phyloP scores from a whole-genome alignment of 2,329 filamentous ascomycete species.

The Fonsecaea erecta region DNA sequence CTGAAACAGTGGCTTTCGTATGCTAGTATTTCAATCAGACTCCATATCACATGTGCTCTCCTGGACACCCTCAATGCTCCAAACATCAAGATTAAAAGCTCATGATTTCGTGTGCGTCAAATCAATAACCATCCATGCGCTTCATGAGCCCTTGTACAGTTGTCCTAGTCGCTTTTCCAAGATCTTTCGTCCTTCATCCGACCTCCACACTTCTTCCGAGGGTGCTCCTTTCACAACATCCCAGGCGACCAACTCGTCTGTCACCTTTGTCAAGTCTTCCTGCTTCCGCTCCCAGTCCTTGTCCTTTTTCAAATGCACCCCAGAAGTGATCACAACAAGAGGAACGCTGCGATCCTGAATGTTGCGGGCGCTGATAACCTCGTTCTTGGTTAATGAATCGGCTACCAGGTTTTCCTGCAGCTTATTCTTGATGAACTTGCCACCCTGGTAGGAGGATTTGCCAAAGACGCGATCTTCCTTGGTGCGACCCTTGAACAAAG shows the following conservation, averaged over 20 bases:
- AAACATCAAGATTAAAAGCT: background rate
- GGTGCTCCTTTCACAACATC: slow-evolving; percentile 78
- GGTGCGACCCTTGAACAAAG: slow-evolving; percentile 78
- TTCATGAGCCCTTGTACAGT: slow-evolving; percentile 55
- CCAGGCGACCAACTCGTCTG: slow-evolving; percentile 78
- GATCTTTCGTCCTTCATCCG: slow-evolving; percentile 69
- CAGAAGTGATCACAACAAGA: slow-evolving; percentile 81
- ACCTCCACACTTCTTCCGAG: slow-evolving; percentile 85
- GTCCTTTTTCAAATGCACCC: slow-evolving; percentile 68
- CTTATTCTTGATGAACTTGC: slow-evolving; percentile 85
- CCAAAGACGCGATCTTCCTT: slow-evolving; percentile 86
- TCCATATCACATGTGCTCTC: background rate
- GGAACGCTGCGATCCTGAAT: slow-evolving; percentile 79
- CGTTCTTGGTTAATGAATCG: slow-evolving; percentile 78
- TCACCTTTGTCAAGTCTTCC: slow-evolving; percentile 79
- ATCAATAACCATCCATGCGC: background rate
- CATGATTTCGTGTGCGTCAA: background rate
- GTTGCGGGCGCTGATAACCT: slow-evolving; percentile 75
- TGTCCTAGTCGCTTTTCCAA: slow-evolving; percentile 80
- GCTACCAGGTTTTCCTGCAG: slow-evolving; percentile 92
- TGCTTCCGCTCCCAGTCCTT: slow-evolving; percentile 82
- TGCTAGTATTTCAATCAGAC: background rate
- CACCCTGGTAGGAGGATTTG: slow-evolving; percentile 73
- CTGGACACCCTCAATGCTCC: background rate
- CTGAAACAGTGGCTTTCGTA: background rate